Evolutionary conservation across 306 rosid genomes (phyloP), one percentile per base, ranked within the genome.

Genomic region (Ochetophila trinervis): DNA sequence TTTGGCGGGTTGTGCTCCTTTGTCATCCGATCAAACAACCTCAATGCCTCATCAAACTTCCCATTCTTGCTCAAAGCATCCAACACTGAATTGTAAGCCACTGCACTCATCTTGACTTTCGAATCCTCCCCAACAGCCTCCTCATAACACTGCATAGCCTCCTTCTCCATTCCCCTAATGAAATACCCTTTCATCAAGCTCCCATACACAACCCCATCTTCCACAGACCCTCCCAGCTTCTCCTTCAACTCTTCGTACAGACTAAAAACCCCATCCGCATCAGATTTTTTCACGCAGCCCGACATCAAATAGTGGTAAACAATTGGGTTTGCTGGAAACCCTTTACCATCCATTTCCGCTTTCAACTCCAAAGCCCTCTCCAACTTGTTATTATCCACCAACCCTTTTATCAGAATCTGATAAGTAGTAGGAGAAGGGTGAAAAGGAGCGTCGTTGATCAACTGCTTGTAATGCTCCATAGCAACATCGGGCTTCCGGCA

Each of bases 401-500:
- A 70, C 6, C 99, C 99, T 34, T 81, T 87, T 44, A 93, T 66
- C 65, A 93, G 55, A 55, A 93, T 76, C 24, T 94, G 75, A 27
- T 78, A 93, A 0, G 99, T 93, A 2, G 97, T 88, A 0, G 95
- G 95, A 1, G 90, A 83, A 17, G 99, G 95, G 63, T 86, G 90
- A 66, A 93, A 80, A 8, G 99, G 97, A 20, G 99, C 97, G 42
- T 93, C 97, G 16, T 87, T 90, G 14, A 79, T 64, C 36, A 93
- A 73, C 78, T 87, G 99, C 73, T 90, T 90, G 73, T 86, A 93
- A 40, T 93, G 86, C 59, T 93, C 99, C 78, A 93, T 76, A 0
- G 99, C 99, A 0, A 94, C 88, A 37, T 93, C 99, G 13, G 99
- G 88, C 61, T 86, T 90, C 5, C 94, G 84, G 61, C 97, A 89